Evolutionary conservation across 306 rosid species (phyloP), one percentile per base, ranked within the genome.

Genomic region (Abrus pulchellus): DNA sequence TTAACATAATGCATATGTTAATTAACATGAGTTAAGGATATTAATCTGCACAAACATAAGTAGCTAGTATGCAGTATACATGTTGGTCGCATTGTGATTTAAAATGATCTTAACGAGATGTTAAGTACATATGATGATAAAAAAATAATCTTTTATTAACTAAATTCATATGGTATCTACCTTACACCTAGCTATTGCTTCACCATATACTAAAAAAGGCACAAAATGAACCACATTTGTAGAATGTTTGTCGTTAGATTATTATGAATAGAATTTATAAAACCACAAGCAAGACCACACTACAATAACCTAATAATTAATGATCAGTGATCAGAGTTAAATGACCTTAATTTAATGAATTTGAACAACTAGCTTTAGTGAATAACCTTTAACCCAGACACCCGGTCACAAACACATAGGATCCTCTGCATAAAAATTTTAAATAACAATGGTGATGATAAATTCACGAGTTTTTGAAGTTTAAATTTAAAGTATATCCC

Each of bases 381-480:
- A 47, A 63, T 66, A 66, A 75, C 38, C 67, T 53, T 65, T 68
- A 63, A 63, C 68, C 48, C 75, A 11, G 6, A 77, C 62, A 77
- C 33, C 75, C 11, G 40, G 75, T 38, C 64, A 64, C 29, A 49
- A 77, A 53, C 45, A 52, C 82, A 78, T 78, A 43, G 75, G 82
- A 67, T 67, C 75, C 75, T 67, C 66, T 78, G 38, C 56, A 43
- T 38, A 67, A 4, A 66, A 5, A 12, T 30, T 64, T 74, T 1
- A 6, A 49, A 76, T 10, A 49, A 34, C 30, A 49, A 76, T 10
- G 34, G 20, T 43, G 71, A 41, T 28, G 40, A 67, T 20, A 41
- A 82, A 77, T 53, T 77, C 47, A 40, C 20, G 7, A 53, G 44
- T 20, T 20, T 52, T 49, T 64, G 52, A 32, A 8, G 52, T 38